Base-by-base conservation (phyloP, 257 asterid genomes). In the Gentiana macrophylla region DNA sequence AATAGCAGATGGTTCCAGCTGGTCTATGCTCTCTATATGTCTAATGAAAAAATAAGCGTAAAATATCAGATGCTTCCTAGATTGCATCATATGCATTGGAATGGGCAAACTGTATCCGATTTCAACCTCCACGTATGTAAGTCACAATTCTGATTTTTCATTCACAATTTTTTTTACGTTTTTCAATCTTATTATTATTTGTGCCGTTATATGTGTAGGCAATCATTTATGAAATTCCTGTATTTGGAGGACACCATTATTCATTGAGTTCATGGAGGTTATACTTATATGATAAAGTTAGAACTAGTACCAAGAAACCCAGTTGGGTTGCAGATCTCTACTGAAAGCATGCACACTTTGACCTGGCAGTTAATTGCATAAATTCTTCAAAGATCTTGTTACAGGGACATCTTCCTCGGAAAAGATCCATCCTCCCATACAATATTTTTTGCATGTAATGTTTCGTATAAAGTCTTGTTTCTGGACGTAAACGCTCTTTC, bases 61-160 rank as follows among this genome's bases (percentile, higher is more conserved):
- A 74, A 78, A 55, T 63, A 50, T 57, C 63, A 38, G 53, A 54
- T 61, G 69, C 63, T 77, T 62, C 97, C 99, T 13, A 67, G 61
- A 68, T 63, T 83, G 69, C 86, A 83, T 75, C 97, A 83, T 67
- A 59, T 88, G 65, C 97, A 92, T 55, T 81, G 81, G 92, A 71
- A 71, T 35, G 65, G 85, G 32, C 75, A 76, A 55, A 67, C 38
- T 37, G 52, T 79, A 13, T 61, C 66, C 48, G 71, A 66, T 49
- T 62, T 85, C 64, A 89, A 92, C 83, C 88, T 85, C 72, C 99
- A 92, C 88, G 99, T 92, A 92, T 88, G 97, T 85, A 92, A 88
- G 99, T 85, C 94, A 52, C 69, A 62, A 50, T 71, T 50, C 63
- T 65, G 57, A 33, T 53, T 47, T 53, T 15, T 12, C 70, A 60